These are phyloP conservation scores for Purshia tridentata DNA, from an alignment of 306 rosid species.

Conservation along the genomic window DNA sequence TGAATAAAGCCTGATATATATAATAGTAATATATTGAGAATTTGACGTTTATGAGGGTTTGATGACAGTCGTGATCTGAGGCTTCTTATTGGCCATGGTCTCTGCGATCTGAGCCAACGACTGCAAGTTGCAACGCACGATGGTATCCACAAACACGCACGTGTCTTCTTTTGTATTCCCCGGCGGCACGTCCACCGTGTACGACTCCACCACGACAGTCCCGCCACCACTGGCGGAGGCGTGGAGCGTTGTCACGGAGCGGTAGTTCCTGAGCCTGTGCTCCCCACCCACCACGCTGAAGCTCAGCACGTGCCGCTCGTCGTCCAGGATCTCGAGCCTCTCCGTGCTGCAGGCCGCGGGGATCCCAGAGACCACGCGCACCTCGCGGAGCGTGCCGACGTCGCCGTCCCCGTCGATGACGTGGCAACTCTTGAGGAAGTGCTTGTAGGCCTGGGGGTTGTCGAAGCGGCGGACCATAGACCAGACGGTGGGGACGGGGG, in stretches of 20 bases:
- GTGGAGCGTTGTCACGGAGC: constrained; percentile 83
- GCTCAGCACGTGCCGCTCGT: constrained; percentile 83
- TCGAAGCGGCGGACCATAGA: constrained; percentile 81
- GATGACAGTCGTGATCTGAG: too few species aligned
- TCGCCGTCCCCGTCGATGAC: constrained; percentile 63
- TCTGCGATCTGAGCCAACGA: constrained; percentile 82
- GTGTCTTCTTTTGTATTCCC: constrained; percentile 92
- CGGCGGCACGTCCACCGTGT: constrained; percentile 76
- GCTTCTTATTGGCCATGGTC: constrained; percentile 38
- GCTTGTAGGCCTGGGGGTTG: constrained; percentile 86
- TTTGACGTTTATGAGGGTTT: not conserved
- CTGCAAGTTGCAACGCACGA: constrained; percentile 88
- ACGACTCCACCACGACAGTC: constrained; percentile 83
- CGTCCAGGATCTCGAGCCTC: constrained; percentile 88
- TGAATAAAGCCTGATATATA: too few species aligned
- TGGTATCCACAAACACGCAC: constrained; percentile 85
- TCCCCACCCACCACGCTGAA: constrained; percentile 93
- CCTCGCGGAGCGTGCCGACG: constrained; percentile 80
- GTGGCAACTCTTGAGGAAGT: constrained; percentile 86
- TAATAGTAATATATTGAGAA: too few species aligned
- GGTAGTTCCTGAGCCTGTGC: constrained; percentile 75
- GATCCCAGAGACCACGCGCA: constrained; percentile 74
- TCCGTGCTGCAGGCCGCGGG: constrained; percentile 92
- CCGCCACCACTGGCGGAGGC: constrained; percentile 39
- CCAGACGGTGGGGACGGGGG: constrained; percentile 77